Evolutionary conservation across 495 filamentous ascomycete species (phyloP), one percentile per base, ranked within the genome.

Genomic region (Staphylotrichum longicolle): DNA sequence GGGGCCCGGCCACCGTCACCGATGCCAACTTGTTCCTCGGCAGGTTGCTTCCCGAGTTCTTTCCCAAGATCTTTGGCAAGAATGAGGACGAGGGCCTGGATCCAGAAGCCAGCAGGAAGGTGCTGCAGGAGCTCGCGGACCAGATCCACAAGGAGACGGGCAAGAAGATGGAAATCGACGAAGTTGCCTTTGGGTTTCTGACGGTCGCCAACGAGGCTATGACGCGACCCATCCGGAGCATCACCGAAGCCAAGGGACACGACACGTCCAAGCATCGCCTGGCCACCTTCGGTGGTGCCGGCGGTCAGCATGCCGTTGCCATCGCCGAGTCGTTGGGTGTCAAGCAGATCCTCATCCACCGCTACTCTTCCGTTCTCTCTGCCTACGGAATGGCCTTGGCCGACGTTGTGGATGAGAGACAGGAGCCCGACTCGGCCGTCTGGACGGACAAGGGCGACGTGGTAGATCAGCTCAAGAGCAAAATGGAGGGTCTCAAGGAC

Each of bases 301-400:
- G 94, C 51, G 94, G 94, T 3, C 94, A 98, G 71, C 94, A 98
- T 68, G 94, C 94, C 6, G 90, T 94, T 15, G 91, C 91, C n/a
- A 96, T 98, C 67, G 94, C 93, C 10, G 88, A 92, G 65, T 88
- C 87, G 20, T 78, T 98, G 20, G 93, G 93, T 0, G 91, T 98
- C 65, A 82, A 78, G 35, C 90, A 95, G 70, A 93, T 96, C 41
- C 77, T 98, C 4, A 82, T 98, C 12, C 94, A 97, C 69, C 81
- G 88, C 44, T 96, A 97, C 71, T 96, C 93, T 0, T 96, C 93
- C 0, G 91, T 98, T 3, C 81, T 98, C 0, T 96, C 92, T 0
- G 94, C 94, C 3, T 98, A 97, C 64, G 94, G 94, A 14, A 97
- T 98, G 93, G 91, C 91, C 3, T 73, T 98, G 30, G 94, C 94